Evolutionary conservation across 805 yeast genomes (phyloP).

Genomic region (Saccharomycopsis oosterbeekiorum): DNA sequence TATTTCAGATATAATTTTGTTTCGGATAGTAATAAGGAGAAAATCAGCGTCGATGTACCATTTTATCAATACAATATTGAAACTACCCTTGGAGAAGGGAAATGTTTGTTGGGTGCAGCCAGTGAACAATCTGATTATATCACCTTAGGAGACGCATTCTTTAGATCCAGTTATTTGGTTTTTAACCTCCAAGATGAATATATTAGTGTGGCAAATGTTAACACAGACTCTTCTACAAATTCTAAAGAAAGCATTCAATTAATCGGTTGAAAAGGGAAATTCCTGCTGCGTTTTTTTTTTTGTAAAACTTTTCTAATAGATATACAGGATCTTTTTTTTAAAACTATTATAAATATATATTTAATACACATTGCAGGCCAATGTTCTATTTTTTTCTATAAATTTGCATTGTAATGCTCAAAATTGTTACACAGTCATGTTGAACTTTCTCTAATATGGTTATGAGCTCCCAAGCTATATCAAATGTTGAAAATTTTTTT

Average conservation of each 20-base stretch:
- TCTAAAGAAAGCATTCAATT: background rate
- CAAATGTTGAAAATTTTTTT: background rate
- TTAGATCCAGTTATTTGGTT: slow-evolving; percentile 43
- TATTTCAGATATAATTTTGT: slow-evolving; percentile 10
- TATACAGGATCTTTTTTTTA: background rate
- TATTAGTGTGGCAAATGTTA: slow-evolving; percentile 37
- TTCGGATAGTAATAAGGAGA: background rate
- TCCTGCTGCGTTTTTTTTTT: too few species aligned
- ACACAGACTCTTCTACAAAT: background rate
- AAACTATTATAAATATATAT: background rate
- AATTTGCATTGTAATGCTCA: too few species aligned
- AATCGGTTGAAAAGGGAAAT: background rate
- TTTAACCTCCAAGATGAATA: slow-evolving; percentile 39
- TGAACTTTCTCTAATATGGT: background rate
- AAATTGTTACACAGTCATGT: background rate
- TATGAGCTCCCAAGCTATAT: background rate
- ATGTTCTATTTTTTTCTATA: background rate
- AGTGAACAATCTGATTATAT: slow-evolving; percentile 21
- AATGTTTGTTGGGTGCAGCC: slow-evolving; percentile 9
- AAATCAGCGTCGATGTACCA: slow-evolving; percentile 14
- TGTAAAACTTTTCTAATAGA: too few species aligned
- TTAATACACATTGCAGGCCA: background rate
- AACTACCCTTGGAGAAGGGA: background rate
- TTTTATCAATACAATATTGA: slow-evolving; percentile 9
- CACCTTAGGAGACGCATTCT: slow-evolving; percentile 45